phyloP scores from a whole-genome alignment of 352 stramenopile genomes.

The Pseudoperonospora humuli region DNA sequence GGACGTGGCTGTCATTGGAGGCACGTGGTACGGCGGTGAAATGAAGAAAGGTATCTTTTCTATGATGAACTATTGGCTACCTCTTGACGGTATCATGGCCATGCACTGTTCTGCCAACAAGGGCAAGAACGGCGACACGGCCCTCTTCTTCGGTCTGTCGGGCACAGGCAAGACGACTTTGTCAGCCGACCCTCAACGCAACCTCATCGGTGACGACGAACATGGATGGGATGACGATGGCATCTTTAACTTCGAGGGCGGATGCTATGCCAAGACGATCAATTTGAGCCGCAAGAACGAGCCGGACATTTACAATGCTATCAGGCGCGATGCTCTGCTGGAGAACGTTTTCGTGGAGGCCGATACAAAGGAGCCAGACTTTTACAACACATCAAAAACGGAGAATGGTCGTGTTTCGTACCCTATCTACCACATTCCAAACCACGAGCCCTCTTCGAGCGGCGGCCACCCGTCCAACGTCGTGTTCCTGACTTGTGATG shows the following conservation, averaged over 20 bases:
- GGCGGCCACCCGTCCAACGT: slow-evolving; percentile 94
- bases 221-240: slow-evolving; percentile 97
- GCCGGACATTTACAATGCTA: slow-evolving; percentile 97
- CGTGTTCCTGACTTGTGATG: slow-evolving; percentile 97
- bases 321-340: slow-evolving; percentile 94
- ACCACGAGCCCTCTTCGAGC: slow-evolving; percentile 83
- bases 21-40: slow-evolving; percentile 96
- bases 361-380: slow-evolving; percentile 86
- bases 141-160: slow-evolving; percentile 96
- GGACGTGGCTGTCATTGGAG: slow-evolving; percentile 91
- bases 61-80: slow-evolving; percentile 98
- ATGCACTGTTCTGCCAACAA: slow-evolving; percentile 99
- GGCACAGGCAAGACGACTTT: slow-evolving; percentile 88
- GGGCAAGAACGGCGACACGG: slow-evolving; percentile 93
- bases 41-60: slow-evolving; percentile 99
- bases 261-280: slow-evolving; percentile 99
- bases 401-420: slow-evolving; percentile 99
- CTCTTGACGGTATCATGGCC: slow-evolving; percentile 91
- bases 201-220: slow-evolving; percentile 84
- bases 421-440: slow-evolving; percentile 98
- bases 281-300: slow-evolving; percentile 94
- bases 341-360: slow-evolving; percentile 92
- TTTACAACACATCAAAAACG: slow-evolving; percentile 94
- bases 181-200: slow-evolving; percentile 84
- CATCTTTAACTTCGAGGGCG: slow-evolving; percentile 99